Base-by-base conservation (phyloP, 2,329 filamentous ascomycete species). In the Fusarium keratoplasticum region DNA sequence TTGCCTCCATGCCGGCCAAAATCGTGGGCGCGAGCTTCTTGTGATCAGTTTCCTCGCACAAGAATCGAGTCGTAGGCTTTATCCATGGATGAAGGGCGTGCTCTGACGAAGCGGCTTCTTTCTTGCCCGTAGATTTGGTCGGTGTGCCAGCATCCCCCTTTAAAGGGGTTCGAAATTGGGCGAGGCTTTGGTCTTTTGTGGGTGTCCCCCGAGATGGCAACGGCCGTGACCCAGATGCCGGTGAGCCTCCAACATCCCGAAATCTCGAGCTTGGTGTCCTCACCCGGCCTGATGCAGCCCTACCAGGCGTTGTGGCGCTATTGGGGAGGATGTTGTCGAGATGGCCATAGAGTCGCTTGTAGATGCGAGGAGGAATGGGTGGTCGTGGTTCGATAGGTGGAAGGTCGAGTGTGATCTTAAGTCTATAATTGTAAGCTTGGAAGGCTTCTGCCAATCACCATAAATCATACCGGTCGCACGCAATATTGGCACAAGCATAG, bases 401-500 rank as follows among this genome's bases (percentile, higher is more conserved):
- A 9, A 98, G 90, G 79, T 95, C 90, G 52, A 97, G 89, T 1
- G 87, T 82, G 64, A 91, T 93, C 79, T 95, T 95, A 42, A 98
- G 87, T 62, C 95, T 95, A 27, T 0, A 0, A 5, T 38, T 9
- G 22, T 76, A 55, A 69, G 74, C 14, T 22, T 29, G 7, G 1
- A 27, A 18, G 16, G 8, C 6, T 5, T 10, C 27, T 25, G 18
- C 7, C 16, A 22, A 10, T 2, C 13, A 8, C 18, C 16, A 35
- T 29, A 29, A 29, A 18, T 58, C 76, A 52, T 84, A 94, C 93
- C 94, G 90, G 77, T 96, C 94, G 80, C 95, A 98, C 22, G 96
- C 96, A 69, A 99, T 89, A 82, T 98, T 92, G 16, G 94, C 93
- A 81, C 95, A 98, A 5, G 93, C 93, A 81, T 96, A 96, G 6